Base-by-base conservation (phyloP, 257 asterid genomes). In the Solanum piurae region DNA sequence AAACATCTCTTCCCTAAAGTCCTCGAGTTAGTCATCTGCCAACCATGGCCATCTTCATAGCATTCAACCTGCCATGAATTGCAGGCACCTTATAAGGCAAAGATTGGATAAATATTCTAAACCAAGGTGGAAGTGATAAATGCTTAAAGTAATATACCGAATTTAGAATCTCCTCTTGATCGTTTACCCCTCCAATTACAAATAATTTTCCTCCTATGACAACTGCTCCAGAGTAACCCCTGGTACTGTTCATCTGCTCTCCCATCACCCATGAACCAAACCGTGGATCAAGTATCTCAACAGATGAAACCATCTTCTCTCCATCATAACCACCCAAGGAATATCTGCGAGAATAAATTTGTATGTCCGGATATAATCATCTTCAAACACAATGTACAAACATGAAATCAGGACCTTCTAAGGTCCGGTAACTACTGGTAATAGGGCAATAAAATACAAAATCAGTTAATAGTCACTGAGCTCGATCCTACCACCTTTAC, bases 321-420 rank as follows among this genome's bases (percentile, higher is more conserved):
- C 98, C 98, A 89, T 95, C 89, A 83, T 83, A 94, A 49, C 99
- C 99, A 37, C 98, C 99, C 87, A 96, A 14, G 21, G 97, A 94
- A 88, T 91, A 93, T 86, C 98, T 96, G 91, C 88, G 62, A 86
- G 82, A 40, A 86, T 80, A 34, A 14, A 74, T 46, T 76, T 83
- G 25, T 83, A 46, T 7, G 55, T 34, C 49, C 2, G 21, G 13
- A 16, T 85, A 69, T 31, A 86, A 20, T 16, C 23, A 77, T 77
- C 64, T 77, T 16, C 84, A 76, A 76, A 34, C 14, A 42, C 38
- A 25, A 77, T 40, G 64, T 52, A 77, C 62, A 42, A 42, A 18
- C 37, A 77, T 14, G 33, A 77, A 25, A 77, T 76, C n/a, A 42
- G 37, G 64, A 25, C 25, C 12, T 42, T 77, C 14, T 36, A 74